Evolutionary conservation across 345 rosid genomes (phyloP).

Genomic region (Hirschfeldia incana): DNA sequence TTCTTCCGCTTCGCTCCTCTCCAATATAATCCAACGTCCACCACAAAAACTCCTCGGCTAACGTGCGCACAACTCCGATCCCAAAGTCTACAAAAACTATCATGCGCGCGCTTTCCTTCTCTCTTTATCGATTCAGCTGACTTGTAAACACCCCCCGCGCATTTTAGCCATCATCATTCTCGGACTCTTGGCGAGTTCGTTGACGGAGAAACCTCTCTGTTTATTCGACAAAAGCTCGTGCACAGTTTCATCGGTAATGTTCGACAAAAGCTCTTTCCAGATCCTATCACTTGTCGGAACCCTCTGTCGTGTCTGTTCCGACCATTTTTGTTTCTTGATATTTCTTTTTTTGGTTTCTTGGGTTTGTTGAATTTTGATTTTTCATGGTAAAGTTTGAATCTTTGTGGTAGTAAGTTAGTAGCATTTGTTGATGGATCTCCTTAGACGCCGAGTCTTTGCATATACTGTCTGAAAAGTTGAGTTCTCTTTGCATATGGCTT

Average conservation of each 20-base stretch:
- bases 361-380: conserved; percentile 15
- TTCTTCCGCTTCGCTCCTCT: neutral
- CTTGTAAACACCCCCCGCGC: conserved; percentile 31
- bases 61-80: conserved; percentile 26
- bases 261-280: conserved; percentile 11
- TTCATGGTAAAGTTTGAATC: conserved; percentile 22
- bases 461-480: neutral
- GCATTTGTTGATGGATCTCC: conserved; percentile 6
- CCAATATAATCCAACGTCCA: conserved; percentile 35
- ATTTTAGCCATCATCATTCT: conserved; percentile 28
- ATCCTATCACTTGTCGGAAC: neutral
- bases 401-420: neutral
- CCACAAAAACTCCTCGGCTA: conserved; percentile 15
- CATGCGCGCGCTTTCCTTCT: conserved; percentile 16
- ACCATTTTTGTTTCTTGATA: neutral
- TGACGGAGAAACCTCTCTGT: conserved; percentile 25
- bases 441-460: conserved; percentile 5
- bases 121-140: conserved; percentile 11
- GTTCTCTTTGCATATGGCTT: neutral
- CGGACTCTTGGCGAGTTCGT: conserved; percentile 3
- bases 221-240: neutral
- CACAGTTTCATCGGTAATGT: neutral
- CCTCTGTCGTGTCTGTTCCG: conserved; percentile 26
- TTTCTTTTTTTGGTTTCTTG: neutral
- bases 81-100: neutral